phyloP scores from a whole-genome alignment of 1,284 basidiomycete species.

The Cutaneotrichosporon cavernicola region DNA sequence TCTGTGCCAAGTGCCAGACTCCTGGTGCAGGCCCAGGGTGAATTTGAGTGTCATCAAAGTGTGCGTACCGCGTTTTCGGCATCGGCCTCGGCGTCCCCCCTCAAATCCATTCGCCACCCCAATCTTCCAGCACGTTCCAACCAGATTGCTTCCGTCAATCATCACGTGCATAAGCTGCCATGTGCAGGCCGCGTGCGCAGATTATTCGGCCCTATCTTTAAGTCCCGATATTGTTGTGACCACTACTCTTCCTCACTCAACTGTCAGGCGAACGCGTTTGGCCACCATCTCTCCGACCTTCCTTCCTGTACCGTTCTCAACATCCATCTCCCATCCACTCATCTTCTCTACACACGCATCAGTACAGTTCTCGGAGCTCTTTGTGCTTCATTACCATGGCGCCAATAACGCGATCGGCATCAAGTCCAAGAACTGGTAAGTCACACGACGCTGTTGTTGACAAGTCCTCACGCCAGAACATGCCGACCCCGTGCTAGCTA shows the following conservation, averaged over 20 bases:
- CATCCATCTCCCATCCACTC: background rate
- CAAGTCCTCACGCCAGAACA: conserved; percentile 14
- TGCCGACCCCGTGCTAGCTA: conserved; percentile 63
- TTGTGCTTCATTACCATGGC: background rate
- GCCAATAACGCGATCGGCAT: background rate
- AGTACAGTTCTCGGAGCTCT: background rate
- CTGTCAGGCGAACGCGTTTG: background rate
- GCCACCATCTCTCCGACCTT: background rate
- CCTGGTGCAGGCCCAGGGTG: too few relatives aligned
- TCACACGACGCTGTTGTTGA: background rate
- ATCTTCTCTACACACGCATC: background rate
- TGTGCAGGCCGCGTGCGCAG: background rate
- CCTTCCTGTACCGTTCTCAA: background rate
- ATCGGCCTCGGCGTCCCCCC: background rate
- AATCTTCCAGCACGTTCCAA: conserved; percentile 3
- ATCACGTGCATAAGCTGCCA: background rate
- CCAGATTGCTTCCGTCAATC: background rate
- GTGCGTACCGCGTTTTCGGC: too few relatives aligned
- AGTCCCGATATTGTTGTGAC: background rate
- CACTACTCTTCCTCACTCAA: background rate
- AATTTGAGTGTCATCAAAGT: too few relatives aligned
- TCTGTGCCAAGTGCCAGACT: too few relatives aligned
- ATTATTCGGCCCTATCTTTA: background rate
- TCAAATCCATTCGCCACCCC: background rate
- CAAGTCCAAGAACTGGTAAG: conserved; percentile 3